Percentiles rank a stretch among this genome's conserved stretches.
phyloP scores from a whole-genome alignment of 345 rosid genomes.

The Bruguiera parviflora region DNA sequence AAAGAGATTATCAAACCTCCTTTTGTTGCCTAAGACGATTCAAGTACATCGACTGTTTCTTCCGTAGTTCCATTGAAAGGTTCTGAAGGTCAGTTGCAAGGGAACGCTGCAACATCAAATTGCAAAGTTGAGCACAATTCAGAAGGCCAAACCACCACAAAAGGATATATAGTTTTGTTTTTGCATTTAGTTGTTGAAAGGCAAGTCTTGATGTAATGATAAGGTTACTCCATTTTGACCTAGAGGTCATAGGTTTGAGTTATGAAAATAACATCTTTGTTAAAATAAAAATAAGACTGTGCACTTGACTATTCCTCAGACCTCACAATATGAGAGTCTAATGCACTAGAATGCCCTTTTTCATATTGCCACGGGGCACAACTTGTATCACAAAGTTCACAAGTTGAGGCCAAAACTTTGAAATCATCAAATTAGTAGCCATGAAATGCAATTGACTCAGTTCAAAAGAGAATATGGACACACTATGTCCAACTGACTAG shows the following conservation, averaged over 20 bases:
- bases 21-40: slow-evolving; percentile 82
- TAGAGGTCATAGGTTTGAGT: no score
- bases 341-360: no score
- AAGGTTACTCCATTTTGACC: no score
- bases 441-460: neutral
- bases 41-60: slow-evolving; percentile 88
- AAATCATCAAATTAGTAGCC: neutral
- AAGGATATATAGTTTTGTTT: neutral
- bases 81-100: slow-evolving; percentile 92
- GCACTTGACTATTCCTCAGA: no score
- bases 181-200: neutral
- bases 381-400: neutral
- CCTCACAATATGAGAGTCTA: no score
- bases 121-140: slow-evolving; percentile 10
- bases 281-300: no score
- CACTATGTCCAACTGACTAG: neutral
- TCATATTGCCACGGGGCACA: neutral
- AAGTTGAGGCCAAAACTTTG: slow-evolving; percentile 1
- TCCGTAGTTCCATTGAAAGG: slow-evolving; percentile 92
- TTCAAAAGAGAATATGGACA: neutral
- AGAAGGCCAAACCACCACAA: slow-evolving; percentile 1
- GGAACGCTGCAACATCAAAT: slow-evolving; percentile 47
- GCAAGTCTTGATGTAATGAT: no score
- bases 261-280: no score
- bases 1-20: slow-evolving; percentile 50